Base-by-base conservation (phyloP, 352 stramenopile genomes). In the Phytophthora crassamura region DNA sequence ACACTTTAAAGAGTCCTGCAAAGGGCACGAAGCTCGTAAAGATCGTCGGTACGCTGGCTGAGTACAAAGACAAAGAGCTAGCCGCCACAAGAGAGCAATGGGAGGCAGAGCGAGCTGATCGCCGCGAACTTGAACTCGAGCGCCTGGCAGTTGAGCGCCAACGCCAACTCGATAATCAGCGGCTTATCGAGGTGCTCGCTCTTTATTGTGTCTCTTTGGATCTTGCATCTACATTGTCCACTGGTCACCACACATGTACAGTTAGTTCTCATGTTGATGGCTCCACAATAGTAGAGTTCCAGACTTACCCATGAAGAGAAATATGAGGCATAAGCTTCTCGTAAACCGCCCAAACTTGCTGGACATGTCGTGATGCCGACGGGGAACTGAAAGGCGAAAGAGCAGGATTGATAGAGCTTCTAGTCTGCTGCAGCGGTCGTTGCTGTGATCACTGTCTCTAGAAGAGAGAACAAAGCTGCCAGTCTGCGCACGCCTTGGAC, bases 281-380 rank as follows among this genome's bases (percentile, higher is more conserved):
- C n/a, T 6, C 16, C 11, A 22, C 9, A 5, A 20, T 46, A 45
- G 15, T 16, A 36, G 36, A 32, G n/a, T 38, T 6, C 5, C 11
- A 47, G 11, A 46, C 42, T 12, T 62, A 54, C 55, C 32, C 42
- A 55, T 55, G 18, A 18, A 42, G 5, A 55, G 14, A 10, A 48
- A 54, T n/a, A 55, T 63, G 6, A 33, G 22, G n/a, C 35, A 51
- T 3, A 63, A n/a, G 2, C 33, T 33, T 0, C 25, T 8, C 32
- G n/a, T 34, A 1, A 43, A 63, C 2, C 55, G 20, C 4, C 55
- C 55, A 18, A 48, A 55, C 8, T 36, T 63, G 20, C 14, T 42
- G 1, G 3, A 12, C 35, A 64, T 57, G 56, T 64, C 38, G n/a
- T 64, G 36, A 0, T 46, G 34, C 1, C 56, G 35, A 0, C 36